phyloP scores from a whole-genome alignment of 2,329 filamentous ascomycete species.

The Raffaelea albimanens region DNA sequence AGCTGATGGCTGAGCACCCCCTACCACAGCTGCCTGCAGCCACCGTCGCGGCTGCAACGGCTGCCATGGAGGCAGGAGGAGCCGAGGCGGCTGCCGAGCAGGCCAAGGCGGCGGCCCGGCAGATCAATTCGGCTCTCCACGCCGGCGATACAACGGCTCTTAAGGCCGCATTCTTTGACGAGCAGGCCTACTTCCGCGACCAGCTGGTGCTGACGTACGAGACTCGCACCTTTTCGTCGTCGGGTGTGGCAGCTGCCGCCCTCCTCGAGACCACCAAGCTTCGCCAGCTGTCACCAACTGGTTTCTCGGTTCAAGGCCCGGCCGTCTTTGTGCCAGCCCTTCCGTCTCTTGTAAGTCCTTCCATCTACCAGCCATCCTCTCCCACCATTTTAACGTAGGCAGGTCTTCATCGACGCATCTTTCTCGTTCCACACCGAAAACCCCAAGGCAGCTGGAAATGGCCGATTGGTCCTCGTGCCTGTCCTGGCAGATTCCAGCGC shows the following conservation, averaged over 20 bases:
- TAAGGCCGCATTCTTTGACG: background rate
- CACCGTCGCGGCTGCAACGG: background rate
- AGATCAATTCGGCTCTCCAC: background rate
- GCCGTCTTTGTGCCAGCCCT: background rate
- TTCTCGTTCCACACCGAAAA: background rate
- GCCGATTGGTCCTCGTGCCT: background rate
- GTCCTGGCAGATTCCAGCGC: background rate
- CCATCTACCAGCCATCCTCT: background rate
- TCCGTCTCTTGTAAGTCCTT: background rate
- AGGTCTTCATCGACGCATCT: constrained; percentile 1
- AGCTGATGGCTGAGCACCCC: constrained; percentile 2
- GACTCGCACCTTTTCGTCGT: background rate
- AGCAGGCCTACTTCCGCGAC: constrained; percentile 2
- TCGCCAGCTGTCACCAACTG: background rate
- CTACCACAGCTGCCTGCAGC: background rate
- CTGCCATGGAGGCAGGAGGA: background rate
- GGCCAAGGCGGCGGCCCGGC: background rate
- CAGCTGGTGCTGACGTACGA: constrained; percentile 2
- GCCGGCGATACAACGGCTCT: background rate
- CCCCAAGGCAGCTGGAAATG: background rate
- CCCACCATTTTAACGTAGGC: background rate
- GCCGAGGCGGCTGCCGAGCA: background rate
- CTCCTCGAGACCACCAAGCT: constrained; percentile 1
- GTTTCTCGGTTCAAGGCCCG: background rate
- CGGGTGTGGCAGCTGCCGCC: background rate